phyloP scores from a whole-genome alignment of 768 basidiomycete species.

The Dioszegia hungarica region DNA sequence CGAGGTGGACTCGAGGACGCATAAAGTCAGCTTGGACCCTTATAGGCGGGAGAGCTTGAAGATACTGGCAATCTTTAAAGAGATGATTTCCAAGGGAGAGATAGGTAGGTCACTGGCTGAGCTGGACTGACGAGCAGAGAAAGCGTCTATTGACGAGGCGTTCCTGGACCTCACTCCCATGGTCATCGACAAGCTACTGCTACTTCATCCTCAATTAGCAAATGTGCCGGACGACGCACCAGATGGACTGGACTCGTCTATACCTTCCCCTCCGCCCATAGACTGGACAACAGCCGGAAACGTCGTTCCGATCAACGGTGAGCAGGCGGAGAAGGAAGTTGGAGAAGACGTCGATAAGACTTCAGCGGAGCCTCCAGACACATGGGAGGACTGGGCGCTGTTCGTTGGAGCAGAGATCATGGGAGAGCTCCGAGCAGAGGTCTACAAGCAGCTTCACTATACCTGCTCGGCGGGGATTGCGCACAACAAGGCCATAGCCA shows the following conservation, averaged over 20 bases:
- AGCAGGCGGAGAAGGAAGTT: background rate
- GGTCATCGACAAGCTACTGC: conserved; percentile 68
- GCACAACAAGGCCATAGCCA: conserved; percentile 90
- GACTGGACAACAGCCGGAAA: conserved; percentile 45
- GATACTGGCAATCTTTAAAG: conserved; percentile 75
- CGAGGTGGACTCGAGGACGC: conserved; percentile 79
- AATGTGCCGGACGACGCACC: conserved; percentile 65
- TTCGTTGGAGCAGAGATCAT: conserved; percentile 84
- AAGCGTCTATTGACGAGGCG: conserved; percentile 95
- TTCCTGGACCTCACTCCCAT: conserved; percentile 86
- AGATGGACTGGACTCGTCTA: conserved; percentile 56
- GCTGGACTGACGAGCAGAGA: conserved; percentile 58
- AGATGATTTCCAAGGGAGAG: conserved; percentile 70
- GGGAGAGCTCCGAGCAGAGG: conserved; percentile 64
- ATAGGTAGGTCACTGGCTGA: conserved; percentile 57
- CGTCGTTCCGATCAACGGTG: conserved; percentile 41
- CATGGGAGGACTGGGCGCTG: conserved; percentile 91
- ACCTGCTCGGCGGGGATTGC: conserved; percentile 91
- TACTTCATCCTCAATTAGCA: conserved; percentile 70
- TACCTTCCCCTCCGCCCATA: conserved; percentile 45
- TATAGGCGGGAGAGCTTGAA: conserved; percentile 87
- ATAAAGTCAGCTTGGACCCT: conserved; percentile 93
- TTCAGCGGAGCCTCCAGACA: conserved; percentile 37
- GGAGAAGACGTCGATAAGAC: background rate
- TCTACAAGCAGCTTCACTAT: conserved; percentile 71